A percentile compares a stretch with the other conserved stretches of the same genome.
phyloP scores from a whole-genome alignment of 31 red algal genomes.

The Odonthalia washingtoniensis region DNA sequence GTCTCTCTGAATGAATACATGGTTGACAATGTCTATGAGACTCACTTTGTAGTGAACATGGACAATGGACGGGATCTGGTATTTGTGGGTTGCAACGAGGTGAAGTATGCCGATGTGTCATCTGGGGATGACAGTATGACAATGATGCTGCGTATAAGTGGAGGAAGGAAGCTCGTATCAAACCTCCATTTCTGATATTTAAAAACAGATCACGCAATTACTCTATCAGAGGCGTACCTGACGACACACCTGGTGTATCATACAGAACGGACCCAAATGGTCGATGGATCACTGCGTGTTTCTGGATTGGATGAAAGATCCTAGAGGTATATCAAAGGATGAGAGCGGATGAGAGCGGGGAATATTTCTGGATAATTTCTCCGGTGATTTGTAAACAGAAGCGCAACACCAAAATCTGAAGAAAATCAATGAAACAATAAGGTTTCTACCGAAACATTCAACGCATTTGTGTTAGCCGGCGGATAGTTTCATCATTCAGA shows the following conservation, averaged over 20 bases:
- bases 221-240: too few species aligned
- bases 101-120: slow-evolving; percentile 25
- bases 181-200: neutral
- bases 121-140: neutral
- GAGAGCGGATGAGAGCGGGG: slow-evolving; percentile 11
- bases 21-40: slow-evolving; percentile 15
- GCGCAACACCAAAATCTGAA: slow-evolving; percentile 7
- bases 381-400: slow-evolving; percentile 16
- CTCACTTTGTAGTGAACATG: too few species aligned
- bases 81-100: neutral
- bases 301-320: slow-evolving; percentile 14
- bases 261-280: slow-evolving; percentile 24
- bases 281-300: slow-evolving; percentile 44
- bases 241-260: slow-evolving; percentile 19
- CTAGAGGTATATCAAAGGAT: slow-evolving; percentile 31
- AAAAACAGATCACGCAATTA: too few species aligned
- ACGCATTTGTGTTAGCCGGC: slow-evolving; percentile 13
- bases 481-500: slow-evolving; percentile 25
- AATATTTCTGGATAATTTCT: slow-evolving; percentile 40
- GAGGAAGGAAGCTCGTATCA: neutral
- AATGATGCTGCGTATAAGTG: slow-evolving; percentile 28
- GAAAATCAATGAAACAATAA: slow-evolving; percentile 18
- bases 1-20: slow-evolving; percentile 11
- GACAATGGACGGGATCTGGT: neutral
- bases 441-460: slow-evolving; percentile 35